Evolutionary conservation across 257 asterid species (phyloP).

Genomic region (Lycium ferocissimum): DNA sequence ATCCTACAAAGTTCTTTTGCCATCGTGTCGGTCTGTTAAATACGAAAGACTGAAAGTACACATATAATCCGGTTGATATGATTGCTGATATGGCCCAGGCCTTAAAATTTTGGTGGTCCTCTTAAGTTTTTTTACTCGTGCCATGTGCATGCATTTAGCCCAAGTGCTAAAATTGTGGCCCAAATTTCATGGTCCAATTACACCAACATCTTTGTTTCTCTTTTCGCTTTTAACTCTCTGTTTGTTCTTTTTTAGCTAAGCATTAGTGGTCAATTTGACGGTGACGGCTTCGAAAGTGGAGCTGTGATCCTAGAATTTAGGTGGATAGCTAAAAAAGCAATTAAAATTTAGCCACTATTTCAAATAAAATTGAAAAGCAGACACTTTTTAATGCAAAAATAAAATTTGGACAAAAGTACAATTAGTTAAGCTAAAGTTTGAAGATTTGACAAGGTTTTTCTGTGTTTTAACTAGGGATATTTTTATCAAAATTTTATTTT

Average conservation of each 20-base stretch:
- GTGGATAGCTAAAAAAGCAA: too few relatives aligned
- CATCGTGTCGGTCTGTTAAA: not conserved
- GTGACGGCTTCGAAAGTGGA: too few relatives aligned
- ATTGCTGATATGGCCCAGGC: not conserved
- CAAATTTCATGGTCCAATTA: slow-evolving; percentile 17
- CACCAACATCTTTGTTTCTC: not conserved
- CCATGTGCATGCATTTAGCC: slow-evolving; percentile 22
- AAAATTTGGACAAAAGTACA: too few relatives aligned
- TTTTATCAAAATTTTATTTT: too few relatives aligned
- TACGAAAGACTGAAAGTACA: not conserved
- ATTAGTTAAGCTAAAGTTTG: too few relatives aligned
- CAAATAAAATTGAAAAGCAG: too few relatives aligned
- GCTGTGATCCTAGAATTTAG: too few relatives aligned
- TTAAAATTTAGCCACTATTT: too few relatives aligned
- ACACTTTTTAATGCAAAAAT: too few relatives aligned
- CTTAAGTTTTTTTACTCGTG: not conserved
- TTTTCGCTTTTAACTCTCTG: not conserved
- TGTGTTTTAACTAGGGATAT: too few relatives aligned
- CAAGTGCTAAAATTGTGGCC: not conserved
- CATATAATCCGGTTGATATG: not conserved
- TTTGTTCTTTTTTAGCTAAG: not conserved
- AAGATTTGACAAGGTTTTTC: too few relatives aligned
- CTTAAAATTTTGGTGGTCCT: slow-evolving; percentile 22
- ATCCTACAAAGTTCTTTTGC: not conserved
- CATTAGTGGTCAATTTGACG: not conserved